These are phyloP conservation scores for Amborella trichopoda DNA, from an alignment of 164 flowering plant genomes.

Conservation along the genomic window DNA sequence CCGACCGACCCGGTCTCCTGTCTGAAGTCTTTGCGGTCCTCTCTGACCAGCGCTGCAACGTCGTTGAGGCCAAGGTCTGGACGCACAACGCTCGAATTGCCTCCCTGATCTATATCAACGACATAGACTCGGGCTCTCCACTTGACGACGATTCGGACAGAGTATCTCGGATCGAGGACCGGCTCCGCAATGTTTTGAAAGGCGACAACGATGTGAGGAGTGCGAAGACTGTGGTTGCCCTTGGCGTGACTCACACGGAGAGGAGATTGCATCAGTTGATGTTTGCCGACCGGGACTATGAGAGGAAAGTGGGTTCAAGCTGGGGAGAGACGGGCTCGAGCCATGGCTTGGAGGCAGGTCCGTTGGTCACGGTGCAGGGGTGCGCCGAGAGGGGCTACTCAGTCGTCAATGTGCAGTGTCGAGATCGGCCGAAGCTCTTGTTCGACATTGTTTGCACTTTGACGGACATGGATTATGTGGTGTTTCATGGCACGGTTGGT, in stretches of 20 bases:
- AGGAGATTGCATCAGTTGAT: slow-evolving; percentile 90
- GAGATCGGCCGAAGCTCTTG: slow-evolving; percentile 18
- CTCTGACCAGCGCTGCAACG: slow-evolving; percentile 69
- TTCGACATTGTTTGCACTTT: slow-evolving; percentile 21
- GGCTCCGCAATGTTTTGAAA: slow-evolving; percentile 59
- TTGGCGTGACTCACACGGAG: slow-evolving; percentile 46
- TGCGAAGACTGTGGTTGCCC: slow-evolving; percentile 36
- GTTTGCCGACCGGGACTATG: slow-evolving; percentile 89
- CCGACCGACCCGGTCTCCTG: slow-evolving; percentile 80
- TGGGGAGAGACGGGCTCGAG: not conserved
- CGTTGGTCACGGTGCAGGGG: slow-evolving; percentile 16
- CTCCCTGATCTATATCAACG: slow-evolving; percentile 72
- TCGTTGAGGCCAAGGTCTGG: slow-evolving; percentile 89
- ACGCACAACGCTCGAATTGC: slow-evolving; percentile 90
- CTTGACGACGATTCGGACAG: slow-evolving; percentile 51
- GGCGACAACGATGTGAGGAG: slow-evolving; percentile 47
- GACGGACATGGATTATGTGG: slow-evolving; percentile 27
- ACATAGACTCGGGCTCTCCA: slow-evolving; percentile 46
- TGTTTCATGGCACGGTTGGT: slow-evolving; percentile 23
- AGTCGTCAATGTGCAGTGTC: slow-evolving; percentile 17
- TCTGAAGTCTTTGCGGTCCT: slow-evolving; percentile 93
- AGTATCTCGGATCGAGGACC: slow-evolving; percentile 40
- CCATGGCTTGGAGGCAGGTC: too few species aligned
- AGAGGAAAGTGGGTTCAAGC: slow-evolving; percentile 7
- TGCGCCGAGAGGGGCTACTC: slow-evolving; percentile 23